phyloP scores from a whole-genome alignment of 495 filamentous ascomycete genomes.

The Thozetella sp. region DNA sequence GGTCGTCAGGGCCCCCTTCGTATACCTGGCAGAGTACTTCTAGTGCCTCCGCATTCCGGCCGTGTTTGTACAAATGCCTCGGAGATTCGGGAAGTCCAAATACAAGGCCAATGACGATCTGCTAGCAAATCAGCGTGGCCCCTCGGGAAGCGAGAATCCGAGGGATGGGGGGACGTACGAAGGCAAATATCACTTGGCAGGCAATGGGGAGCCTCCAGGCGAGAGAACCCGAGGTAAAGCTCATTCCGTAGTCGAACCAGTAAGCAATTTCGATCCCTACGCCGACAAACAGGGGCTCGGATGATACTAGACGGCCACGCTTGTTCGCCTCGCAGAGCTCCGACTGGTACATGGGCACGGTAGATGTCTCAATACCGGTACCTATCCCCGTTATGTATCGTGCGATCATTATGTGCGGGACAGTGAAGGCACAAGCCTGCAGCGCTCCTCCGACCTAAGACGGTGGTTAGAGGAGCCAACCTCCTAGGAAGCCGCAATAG shows the following conservation, averaged over 20 bases:
- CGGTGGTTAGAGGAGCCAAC: not conserved
- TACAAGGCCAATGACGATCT: conserved; percentile 46
- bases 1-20: conserved; percentile 52
- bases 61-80: conserved; percentile 69
- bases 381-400: conserved; percentile 62
- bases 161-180: not conserved
- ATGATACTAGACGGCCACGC: conserved; percentile 6
- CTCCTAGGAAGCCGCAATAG: not conserved
- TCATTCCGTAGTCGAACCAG: conserved; percentile 74
- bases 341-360: conserved; percentile 71
- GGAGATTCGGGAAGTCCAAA: conserved; percentile 70
- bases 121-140: too few relatives aligned
- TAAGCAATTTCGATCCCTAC: conserved; percentile 74
- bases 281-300: conserved; percentile 50
- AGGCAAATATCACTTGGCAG: conserved; percentile 70
- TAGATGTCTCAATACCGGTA: conserved; percentile 73
- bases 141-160: not conserved
- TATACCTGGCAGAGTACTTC: conserved; percentile 66
- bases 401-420: conserved; percentile 64
- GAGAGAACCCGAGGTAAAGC: conserved; percentile 59
- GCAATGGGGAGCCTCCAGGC: conserved; percentile 76
- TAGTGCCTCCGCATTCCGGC: conserved; percentile 63
- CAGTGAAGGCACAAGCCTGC: conserved; percentile 58
- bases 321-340: conserved; percentile 7
- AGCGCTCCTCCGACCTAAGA: conserved; percentile 55